These are phyloP conservation scores for Beta corolliflora DNA, from an alignment of 179 eudicot genomes.

Conservation along the genomic window DNA sequence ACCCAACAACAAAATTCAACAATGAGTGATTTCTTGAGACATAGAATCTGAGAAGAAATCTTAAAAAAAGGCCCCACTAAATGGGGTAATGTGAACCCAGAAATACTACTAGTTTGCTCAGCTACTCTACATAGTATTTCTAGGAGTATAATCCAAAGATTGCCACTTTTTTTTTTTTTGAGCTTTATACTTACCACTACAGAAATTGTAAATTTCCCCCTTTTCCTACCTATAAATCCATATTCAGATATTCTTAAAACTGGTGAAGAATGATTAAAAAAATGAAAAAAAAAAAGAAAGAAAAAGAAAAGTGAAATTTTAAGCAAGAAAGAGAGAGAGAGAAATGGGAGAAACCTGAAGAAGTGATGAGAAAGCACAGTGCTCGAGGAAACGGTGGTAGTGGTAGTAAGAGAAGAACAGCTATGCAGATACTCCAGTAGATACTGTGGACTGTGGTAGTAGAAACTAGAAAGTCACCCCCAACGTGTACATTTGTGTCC, in stretches of 20 bases:
- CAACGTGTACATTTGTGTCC: constrained; percentile 16
- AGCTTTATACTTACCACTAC: background rate
- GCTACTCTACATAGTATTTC: background rate
- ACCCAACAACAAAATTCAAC: constrained; percentile 9
- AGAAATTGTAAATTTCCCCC: background rate
- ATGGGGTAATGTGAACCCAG: background rate
- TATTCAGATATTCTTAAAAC: background rate
- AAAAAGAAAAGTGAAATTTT: background rate
- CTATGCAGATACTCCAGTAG: background rate
- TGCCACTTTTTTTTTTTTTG: background rate
- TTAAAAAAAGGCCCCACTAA: background rate
- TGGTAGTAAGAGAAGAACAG: background rate
- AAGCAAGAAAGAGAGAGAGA: constrained; percentile 8
- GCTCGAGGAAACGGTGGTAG: background rate
- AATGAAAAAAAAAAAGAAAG: no score
- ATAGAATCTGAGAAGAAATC: background rate
- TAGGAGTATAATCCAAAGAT: background rate
- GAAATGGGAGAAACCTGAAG: constrained; percentile 11
- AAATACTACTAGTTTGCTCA: background rate
- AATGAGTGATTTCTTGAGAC: background rate
- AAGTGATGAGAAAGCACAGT: background rate
- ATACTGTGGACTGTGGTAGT: background rate
- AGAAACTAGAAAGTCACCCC: constrained; percentile 1
- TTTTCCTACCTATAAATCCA: background rate
- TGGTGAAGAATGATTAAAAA: background rate